Percentiles rank a stretch among this genome's conserved stretches.
Evolutionary conservation across 768 basidiomycete genomes (phyloP).

Genomic region (Gymnopilus dilepis): DNA sequence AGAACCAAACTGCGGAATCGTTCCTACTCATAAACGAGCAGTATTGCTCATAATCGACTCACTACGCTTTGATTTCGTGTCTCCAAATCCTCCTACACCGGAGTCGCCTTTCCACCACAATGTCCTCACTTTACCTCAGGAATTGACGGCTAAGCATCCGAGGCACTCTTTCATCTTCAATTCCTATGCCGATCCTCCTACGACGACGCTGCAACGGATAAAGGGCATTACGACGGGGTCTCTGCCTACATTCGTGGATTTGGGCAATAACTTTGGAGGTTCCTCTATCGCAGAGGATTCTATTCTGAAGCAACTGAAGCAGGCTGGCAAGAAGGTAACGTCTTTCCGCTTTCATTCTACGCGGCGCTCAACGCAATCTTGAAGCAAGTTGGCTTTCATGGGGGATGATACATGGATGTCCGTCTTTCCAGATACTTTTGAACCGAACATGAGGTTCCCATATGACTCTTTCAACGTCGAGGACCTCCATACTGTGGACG

Average conservation of each 20-base stretch:
- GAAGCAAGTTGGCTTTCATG: slow-evolving; percentile 79
- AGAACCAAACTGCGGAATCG: slow-evolving; percentile 48
- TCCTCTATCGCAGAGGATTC: slow-evolving; percentile 90
- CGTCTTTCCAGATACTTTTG: slow-evolving; percentile 81
- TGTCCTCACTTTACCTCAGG: slow-evolving; percentile 77
- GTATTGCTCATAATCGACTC: slow-evolving; percentile 91
- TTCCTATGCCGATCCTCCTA: slow-evolving; percentile 92
- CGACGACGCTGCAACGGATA: slow-evolving; percentile 91
- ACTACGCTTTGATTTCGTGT: slow-evolving; percentile 91
- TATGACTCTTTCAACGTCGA: slow-evolving; percentile 99
- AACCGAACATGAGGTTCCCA: slow-evolving; percentile 74
- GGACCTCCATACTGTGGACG: slow-evolving; percentile 94
- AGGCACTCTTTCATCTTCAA: slow-evolving; percentile 85
- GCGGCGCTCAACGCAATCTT: slow-evolving; percentile 10
- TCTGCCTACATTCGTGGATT: slow-evolving; percentile 92
- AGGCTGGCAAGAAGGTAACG: slow-evolving; percentile 63
- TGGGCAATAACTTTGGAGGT: slow-evolving; percentile 92
- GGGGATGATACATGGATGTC: slow-evolving; percentile 98
- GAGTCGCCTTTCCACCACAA: slow-evolving; percentile 78
- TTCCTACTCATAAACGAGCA: slow-evolving; percentile 77
- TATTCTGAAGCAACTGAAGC: slow-evolving; percentile 71
- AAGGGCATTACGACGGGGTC: slow-evolving; percentile 96
- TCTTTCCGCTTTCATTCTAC: slow-evolving; percentile 1
- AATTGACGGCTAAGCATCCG: slow-evolving; percentile 69
- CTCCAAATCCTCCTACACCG: slow-evolving; percentile 68